phyloP scores from a whole-genome alignment of 805 yeast species.

The Lachancea sp. region DNA sequence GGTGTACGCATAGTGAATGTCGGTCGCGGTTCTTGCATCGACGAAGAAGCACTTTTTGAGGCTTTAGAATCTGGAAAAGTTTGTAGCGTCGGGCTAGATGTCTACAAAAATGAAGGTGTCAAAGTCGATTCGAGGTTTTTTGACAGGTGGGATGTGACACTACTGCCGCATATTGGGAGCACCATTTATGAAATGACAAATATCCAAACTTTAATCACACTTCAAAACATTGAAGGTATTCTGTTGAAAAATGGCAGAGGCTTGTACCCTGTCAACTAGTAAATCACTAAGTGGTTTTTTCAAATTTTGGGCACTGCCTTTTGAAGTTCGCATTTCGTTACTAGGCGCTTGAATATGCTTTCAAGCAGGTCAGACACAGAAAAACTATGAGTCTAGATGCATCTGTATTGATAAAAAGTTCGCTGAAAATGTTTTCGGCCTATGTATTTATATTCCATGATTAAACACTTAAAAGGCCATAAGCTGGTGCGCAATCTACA shows the following conservation, averaged over 20 bases:
- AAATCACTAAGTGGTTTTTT: neutral
- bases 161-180: conserved; percentile 70
- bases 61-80: conserved; percentile 58
- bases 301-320: neutral
- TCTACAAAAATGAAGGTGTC: conserved; percentile 56
- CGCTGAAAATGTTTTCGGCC: no score
- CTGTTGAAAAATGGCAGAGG: conserved; percentile 38
- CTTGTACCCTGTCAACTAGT: conserved; percentile 28
- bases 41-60: conserved; percentile 56
- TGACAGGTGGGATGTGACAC: conserved; percentile 53
- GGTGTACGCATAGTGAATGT: conserved; percentile 64
- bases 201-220: conserved; percentile 45
- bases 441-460: no score
- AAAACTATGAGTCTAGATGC: no score
- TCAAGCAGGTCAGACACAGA: no score
- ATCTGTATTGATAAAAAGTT: no score
- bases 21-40: conserved; percentile 67
- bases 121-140: conserved; percentile 42
- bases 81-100: conserved; percentile 66
- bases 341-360: no score
- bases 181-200: conserved; percentile 52
- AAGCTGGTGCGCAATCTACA: no score
- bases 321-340: no score
- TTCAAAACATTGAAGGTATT: conserved; percentile 48
- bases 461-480: no score